Base-by-base conservation (phyloP, 768 basidiomycete genomes). In the Lentinula guzmanii region DNA sequence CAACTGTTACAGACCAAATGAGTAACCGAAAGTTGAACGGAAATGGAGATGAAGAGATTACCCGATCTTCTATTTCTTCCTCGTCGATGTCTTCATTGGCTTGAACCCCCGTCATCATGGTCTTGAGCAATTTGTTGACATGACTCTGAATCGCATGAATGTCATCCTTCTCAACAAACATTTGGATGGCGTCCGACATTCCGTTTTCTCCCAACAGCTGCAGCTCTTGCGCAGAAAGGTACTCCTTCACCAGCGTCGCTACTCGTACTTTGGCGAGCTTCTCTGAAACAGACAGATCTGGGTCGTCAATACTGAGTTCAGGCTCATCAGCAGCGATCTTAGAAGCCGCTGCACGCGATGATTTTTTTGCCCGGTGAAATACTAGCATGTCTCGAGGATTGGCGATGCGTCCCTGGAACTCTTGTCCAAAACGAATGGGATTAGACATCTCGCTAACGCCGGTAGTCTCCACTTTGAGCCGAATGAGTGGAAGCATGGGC, bases 81-180 rank as follows among this genome's bases (percentile, higher is more conserved):
- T 93, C 90, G n/a, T 84, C 84, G 11, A 88, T 64, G 43, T 56
- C 41, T 28, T 41, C 39, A 28, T 56, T 81, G n/a, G 82, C 79
- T 60, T 84, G 80, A 9, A 93, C 87, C 31, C 81, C 85, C 62
- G 84, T 86, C 78, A 90, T 82, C 60, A 93, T 75, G 3, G 73
- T 69, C 65, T 84, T 84, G 64, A 93, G 69, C 3, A 84, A 78
- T 43, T 72, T 75, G 34, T 69, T 72, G 9, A 93, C 91, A 72
- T 93, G 91, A 52, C 78, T 82, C 65, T 87, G 84, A 69, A 99
- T 96, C 8, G 96, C 93, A 76, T 95, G 91, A 33, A 85, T 86
- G 72, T 97, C 95, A 69, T 98, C 96, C 79, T 99, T 99, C 72
- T 98, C 95, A 62, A 99, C 95, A 74, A 91, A 98, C 73, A 88